Percentiles rank a stretch among this genome's conserved stretches.
Conservation (phyloP, 805 yeast species). For the Kluyveromyces aestuarii region DNA sequence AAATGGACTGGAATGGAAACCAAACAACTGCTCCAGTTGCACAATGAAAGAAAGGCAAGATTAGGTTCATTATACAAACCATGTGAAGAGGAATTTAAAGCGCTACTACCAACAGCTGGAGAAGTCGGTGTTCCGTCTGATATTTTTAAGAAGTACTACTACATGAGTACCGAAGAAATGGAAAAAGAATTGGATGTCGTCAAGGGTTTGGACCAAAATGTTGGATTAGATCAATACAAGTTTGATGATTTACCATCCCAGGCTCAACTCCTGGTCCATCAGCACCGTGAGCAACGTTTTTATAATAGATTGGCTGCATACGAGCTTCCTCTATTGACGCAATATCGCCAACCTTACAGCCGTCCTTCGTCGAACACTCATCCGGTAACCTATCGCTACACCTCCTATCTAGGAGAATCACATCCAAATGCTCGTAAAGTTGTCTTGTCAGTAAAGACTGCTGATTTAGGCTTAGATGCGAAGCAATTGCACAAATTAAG, state of each 20-base stretch:
- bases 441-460: slow-evolving; percentile 43
- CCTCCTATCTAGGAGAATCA: slow-evolving; percentile 63
- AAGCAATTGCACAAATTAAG: slow-evolving; percentile 63
- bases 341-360: slow-evolving; percentile 60
- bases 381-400: slow-evolving; percentile 62
- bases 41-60: slow-evolving; percentile 46
- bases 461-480: slow-evolving; percentile 43
- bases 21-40: slow-evolving; percentile 51
- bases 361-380: slow-evolving; percentile 36
- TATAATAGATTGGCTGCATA: slow-evolving; percentile 80
- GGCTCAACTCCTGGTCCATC: slow-evolving; percentile 64
- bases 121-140: slow-evolving; percentile 32
- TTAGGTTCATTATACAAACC: slow-evolving; percentile 44
- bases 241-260: slow-evolving; percentile 58
- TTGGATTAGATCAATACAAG: slow-evolving; percentile 36
- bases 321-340: slow-evolving; percentile 78
- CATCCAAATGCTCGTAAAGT: slow-evolving; percentile 57
- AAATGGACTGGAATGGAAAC: slow-evolving; percentile 65
- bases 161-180: slow-evolving; percentile 35
- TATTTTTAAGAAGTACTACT: slow-evolving; percentile 30
- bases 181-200: slow-evolving; percentile 30
- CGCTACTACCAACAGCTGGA: slow-evolving; percentile 41
- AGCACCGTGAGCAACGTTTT: slow-evolving; percentile 66
- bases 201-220: slow-evolving; percentile 30
- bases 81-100: slow-evolving; percentile 45